These are phyloP conservation scores for Themeda triandra DNA, from an alignment of 176 grass and related monocot species.

Conservation along the genomic window DNA sequence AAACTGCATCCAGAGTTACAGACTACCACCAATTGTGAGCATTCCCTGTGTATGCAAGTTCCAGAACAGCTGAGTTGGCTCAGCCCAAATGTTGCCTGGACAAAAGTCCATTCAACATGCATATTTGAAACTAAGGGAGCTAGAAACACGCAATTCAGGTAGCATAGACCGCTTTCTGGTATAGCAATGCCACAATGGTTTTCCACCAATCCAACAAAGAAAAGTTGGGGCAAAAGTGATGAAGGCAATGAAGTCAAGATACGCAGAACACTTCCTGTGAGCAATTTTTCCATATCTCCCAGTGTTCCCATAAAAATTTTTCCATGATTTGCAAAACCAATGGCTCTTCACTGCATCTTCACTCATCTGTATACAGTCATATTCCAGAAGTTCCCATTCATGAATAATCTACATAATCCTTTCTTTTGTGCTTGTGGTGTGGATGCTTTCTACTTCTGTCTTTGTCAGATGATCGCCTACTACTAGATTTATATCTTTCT, in stretches of 20 bases:
- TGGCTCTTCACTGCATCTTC: neutral
- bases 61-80: neutral
- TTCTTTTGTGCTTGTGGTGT: conserved; percentile 48
- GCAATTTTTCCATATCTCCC: neutral
- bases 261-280: conserved; percentile 9
- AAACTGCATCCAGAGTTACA: neutral
- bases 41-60: neutral
- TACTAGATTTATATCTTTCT: conserved; percentile 44
- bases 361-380: neutral
- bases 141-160: neutral
- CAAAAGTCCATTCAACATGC: neutral
- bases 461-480: conserved; percentile 45
- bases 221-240: neutral
- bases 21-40: neutral
- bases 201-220: neutral
- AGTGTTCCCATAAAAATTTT: conserved; percentile 1
- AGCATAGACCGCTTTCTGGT: neutral
- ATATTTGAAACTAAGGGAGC: neutral
- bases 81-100: neutral
- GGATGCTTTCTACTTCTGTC: conserved; percentile 61
- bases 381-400: conserved; percentile 9
- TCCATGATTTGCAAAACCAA: neutral
- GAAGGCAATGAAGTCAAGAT: neutral
- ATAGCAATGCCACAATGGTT: too few relatives aligned
- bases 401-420: conserved; percentile 32